These are phyloP conservation scores for Acanthamoeba sp. DNA, from an alignment of 208 protist species.

Conservation along the genomic window DNA sequence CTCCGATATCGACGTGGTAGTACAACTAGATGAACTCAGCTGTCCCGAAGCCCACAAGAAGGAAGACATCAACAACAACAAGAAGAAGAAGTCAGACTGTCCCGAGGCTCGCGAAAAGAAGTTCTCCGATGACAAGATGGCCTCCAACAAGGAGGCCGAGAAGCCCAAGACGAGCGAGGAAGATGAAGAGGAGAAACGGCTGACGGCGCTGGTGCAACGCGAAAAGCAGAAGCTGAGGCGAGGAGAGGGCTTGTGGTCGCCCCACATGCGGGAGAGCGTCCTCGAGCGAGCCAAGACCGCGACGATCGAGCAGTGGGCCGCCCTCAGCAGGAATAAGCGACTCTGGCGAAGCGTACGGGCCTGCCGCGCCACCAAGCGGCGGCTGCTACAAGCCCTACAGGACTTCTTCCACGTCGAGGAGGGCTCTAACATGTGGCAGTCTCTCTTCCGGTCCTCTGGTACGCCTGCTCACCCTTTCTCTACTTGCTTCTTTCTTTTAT, in stretches of 20 bases:
- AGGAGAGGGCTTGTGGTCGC: not conserved
- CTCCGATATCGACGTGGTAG: too few species aligned
- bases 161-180: not conserved
- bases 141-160: too few species aligned
- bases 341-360: not conserved
- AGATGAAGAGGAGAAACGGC: not conserved
- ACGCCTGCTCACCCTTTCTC: not conserved
- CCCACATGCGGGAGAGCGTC: not conserved
- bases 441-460: not conserved
- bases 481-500: too few species aligned
- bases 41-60: too few species aligned
- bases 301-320: not conserved
- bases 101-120: too few species aligned
- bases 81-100: too few species aligned
- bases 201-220: not conserved
- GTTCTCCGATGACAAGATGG: too few species aligned
- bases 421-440: not conserved
- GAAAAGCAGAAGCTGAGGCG: not conserved
- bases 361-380: not conserved
- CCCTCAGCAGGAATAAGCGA: not conserved
- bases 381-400: not conserved
- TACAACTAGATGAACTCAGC: too few species aligned
- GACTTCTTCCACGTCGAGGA: constrained; percentile 11
- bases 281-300: not conserved
- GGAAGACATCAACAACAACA: too few species aligned